Conservation (phyloP, 345 rosid genomes). For the Populus euphratica region DNA sequence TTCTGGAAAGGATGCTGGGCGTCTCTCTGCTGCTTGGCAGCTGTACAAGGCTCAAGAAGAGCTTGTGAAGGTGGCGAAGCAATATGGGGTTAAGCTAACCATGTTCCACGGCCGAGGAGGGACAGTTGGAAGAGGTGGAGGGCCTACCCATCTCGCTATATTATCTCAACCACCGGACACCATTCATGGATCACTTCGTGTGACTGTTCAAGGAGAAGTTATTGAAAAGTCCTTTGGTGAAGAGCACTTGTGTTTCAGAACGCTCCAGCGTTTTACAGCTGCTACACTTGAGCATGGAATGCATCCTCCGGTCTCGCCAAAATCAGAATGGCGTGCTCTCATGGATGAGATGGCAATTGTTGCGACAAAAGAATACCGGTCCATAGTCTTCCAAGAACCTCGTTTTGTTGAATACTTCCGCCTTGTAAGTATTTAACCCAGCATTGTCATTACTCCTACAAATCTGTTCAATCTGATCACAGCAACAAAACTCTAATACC, state of each 20-base stretch:
- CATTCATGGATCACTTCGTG: slow-evolving; percentile 86
- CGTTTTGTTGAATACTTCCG: slow-evolving; percentile 94
- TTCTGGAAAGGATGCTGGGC: slow-evolving; percentile 96
- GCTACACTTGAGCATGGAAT: slow-evolving; percentile 99
- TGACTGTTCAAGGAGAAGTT: slow-evolving; percentile 91
- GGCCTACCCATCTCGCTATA: slow-evolving; percentile 98
- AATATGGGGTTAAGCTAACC: slow-evolving; percentile 79
- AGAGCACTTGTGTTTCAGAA: slow-evolving; percentile 92
- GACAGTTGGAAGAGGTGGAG: slow-evolving; percentile 95
- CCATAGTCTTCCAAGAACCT: slow-evolving; percentile 89
- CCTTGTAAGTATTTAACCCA: slow-evolving; percentile 50
- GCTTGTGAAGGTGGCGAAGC: slow-evolving; percentile 78
- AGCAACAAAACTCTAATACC: not conserved
- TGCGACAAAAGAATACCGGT: slow-evolving; percentile 88
- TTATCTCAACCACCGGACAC: slow-evolving; percentile 98
- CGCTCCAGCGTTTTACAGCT: slow-evolving; percentile 94
- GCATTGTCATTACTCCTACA: not conserved
- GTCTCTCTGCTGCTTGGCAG: slow-evolving; percentile 98
- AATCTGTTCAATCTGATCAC: not conserved
- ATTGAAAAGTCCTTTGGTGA: slow-evolving; percentile 97
- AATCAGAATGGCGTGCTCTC: slow-evolving; percentile 89
- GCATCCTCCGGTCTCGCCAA: slow-evolving; percentile 90
- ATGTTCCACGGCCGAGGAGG: slow-evolving; percentile 99
- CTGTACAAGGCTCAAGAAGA: slow-evolving; percentile 95
- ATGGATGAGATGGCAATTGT: slow-evolving; percentile 91